A percentile compares a stretch with the other conserved stretches of the same genome.
Evolutionary conservation across 179 eudicot genomes (phyloP).

Genomic region (Pouteria campechiana): DNA sequence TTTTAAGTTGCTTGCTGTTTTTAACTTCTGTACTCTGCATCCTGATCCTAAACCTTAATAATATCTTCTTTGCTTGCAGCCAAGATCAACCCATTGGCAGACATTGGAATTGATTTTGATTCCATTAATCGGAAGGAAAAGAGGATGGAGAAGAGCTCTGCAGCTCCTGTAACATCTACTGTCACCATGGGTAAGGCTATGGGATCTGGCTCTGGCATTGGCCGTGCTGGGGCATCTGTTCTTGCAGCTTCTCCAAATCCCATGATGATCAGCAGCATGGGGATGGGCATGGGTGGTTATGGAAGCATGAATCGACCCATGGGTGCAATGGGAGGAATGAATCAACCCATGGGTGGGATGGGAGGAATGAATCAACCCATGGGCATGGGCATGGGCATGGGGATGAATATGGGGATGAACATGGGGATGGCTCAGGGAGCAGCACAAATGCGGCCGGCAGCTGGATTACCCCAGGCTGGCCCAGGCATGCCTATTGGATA

Average conservation of each 20-base stretch:
- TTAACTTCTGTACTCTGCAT: no score
- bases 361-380: conserved; percentile 25
- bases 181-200: conserved; percentile 94
- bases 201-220: conserved; percentile 97
- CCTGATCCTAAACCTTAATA: conserved; percentile 3
- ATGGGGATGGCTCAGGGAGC: conserved; percentile 46
- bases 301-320: conserved; percentile 7
- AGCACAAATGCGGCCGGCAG: conserved; percentile 41
- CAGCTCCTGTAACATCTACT: conserved; percentile 44
- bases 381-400: conserved; percentile 40
- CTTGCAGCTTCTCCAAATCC: conserved; percentile 47
- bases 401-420: conserved; percentile 23
- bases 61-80: conserved; percentile 40
- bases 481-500: conserved; percentile 46
- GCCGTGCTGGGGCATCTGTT: conserved; percentile 70
- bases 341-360: conserved; percentile 16
- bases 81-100: conserved; percentile 73
- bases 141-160: conserved; percentile 83
- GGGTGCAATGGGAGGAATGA: conserved; percentile 12
- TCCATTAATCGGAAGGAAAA: conserved; percentile 93
- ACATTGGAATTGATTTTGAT: conserved; percentile 91
- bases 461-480: conserved; percentile 34
- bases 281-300: conserved; percentile 32
- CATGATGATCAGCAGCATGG: conserved; percentile 48
- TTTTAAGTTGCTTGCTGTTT: no score